Base-by-base conservation (phyloP, 2,329 filamentous ascomycete genomes). In the Kalaharituber pfeilii region DNA sequence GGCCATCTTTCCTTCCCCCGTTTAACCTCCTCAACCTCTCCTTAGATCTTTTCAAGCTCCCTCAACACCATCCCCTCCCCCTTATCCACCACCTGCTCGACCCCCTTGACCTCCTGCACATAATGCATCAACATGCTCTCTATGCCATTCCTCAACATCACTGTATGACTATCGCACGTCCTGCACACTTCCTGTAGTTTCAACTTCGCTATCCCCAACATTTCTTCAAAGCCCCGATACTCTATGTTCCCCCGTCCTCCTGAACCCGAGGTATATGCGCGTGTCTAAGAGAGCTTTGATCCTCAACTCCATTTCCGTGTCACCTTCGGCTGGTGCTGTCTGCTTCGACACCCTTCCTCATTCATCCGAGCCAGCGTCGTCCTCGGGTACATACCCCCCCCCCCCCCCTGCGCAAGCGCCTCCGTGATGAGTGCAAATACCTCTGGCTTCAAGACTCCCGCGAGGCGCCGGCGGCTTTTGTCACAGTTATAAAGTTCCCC, bases 51-150 rank as follows among this genome's bases (percentile, higher is more conserved):
- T 60, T 83, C 85, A 70, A 98, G 96, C 66, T 96, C 89, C 62
- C 81, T 71, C 64, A 89, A 69, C 0, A 88, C 80, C 60, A 95
- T 77, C 68, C 94, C 86, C 67, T 96, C 91, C 69, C 95, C 91
- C 63, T 86, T 77, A 63, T 96, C 89, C 64, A 94, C 69, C 2
- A 95, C 82, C 68, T 96, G 89, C 59, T 86, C 79, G 42, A 98
- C 89, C 2, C 84, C 86, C 69, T 94, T 82, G 36, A 96, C 91
- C 68, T 96, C 91, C 68, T 95, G 88, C 69, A 87, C 84, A 69
- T 91, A 91, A 68, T 89, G 86, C 86, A 94, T 95, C 67, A 96
- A 69, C 91, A 98, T 96, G 61, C 85, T 86, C 75, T 98, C 91
- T 62, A 98, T 98, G 5, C 91, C 91, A 67, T 93, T 96, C 75